Evolutionary conservation across 306 rosid genomes (phyloP).

Genomic region (Sphenostylis stenocarpa): DNA sequence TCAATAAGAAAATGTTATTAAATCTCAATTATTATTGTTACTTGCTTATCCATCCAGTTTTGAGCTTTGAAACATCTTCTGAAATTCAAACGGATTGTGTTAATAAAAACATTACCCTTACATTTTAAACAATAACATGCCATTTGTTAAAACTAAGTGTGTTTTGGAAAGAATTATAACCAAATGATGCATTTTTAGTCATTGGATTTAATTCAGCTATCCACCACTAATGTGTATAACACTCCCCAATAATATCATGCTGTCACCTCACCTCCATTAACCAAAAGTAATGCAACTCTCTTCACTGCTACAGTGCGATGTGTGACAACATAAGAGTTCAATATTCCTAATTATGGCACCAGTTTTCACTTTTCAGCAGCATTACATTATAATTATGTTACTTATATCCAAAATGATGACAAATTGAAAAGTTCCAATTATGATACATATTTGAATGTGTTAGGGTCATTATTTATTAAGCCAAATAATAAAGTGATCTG

Average conservation of each 20-base stretch:
- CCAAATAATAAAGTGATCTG: too few relatives aligned
- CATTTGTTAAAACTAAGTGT: neutral
- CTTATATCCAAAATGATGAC: constrained; percentile 1
- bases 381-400: constrained; percentile 7
- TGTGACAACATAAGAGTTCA: neutral
- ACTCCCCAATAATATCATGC: neutral
- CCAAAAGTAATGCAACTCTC: neutral
- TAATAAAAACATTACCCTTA: too few relatives aligned
- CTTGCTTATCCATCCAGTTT: neutral
- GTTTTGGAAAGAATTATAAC: neutral
- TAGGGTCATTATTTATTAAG: too few relatives aligned
- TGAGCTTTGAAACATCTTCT: too few relatives aligned
- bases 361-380: constrained; percentile 7
- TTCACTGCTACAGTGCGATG: neutral
- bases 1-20: constrained; percentile 3
- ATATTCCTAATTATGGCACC: constrained; percentile 9
- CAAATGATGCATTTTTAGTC: neutral
- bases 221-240: neutral
- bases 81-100: too few relatives aligned
- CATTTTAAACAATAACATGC: neutral
- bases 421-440: constrained; percentile 19
- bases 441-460: too few relatives aligned
- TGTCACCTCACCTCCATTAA: neutral
- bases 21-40: neutral
- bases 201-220: neutral